Base-by-base conservation (phyloP, 345 rosid species). In the Populus pruinosa region DNA sequence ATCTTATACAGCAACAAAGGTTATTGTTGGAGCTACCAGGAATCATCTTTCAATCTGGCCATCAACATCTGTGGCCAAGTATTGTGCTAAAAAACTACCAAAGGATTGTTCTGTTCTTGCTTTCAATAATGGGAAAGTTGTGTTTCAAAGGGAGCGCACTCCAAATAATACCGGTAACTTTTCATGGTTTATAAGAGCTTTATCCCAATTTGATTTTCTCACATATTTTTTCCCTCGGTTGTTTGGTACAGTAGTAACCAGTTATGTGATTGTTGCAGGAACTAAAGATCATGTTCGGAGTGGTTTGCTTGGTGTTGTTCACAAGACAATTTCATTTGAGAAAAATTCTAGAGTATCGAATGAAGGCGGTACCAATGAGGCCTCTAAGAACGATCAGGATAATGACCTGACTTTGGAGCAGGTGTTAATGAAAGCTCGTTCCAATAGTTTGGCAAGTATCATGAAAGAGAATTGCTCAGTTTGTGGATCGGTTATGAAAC, bases 291-390 rank as follows among this genome's bases (percentile, higher is more conserved):
- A 72, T 73, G 77, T 82, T 21, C 84, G 78, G 71, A 90, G 73
- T 70, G 77, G 87, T 82, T 78, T 89, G 83, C 84, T 92, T 80
- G 81, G 71, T 79, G 87, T 85, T 71, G 78, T 95, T 84, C 91
- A 92, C 16, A 85, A 88, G 75, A 85, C 88, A 18, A 78, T 86
- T 67, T 82, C 92, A 38, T 56, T 79, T 73, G 84, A 76, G 85
- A 86, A 82, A 79, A 88, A 74, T 76, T 79, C 89, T 12, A 88
- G 79, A 86, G 91, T 86, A 18, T 69, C 80, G 55, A 89, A 70
- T 68, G 88, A 88, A 67, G 76, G 80, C 66, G 85, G 75, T 64
- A 79, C 74, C 8, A 71, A 71, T 61, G 83, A 27, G 23, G 70
- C 61, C 74, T 35, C 77, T 0, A 85, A 81, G 67, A 61, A 69